Evolutionary conservation across 192 early-diverging fungal species (phyloP).

Genomic region (Geranomyces variabilis): DNA sequence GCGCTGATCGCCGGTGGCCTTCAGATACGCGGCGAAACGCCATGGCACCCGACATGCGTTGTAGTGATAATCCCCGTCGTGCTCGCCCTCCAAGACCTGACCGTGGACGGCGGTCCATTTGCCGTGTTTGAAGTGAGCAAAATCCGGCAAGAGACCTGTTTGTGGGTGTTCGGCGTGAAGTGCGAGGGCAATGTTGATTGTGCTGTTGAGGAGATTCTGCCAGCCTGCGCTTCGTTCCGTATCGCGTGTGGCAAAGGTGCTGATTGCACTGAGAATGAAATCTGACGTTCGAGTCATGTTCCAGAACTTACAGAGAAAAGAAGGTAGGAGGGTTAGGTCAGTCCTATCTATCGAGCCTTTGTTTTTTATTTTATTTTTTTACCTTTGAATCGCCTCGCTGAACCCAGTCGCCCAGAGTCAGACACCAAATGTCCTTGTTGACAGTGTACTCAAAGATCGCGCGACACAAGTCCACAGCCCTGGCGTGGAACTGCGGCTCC

Average conservation of each 20-base stretch:
- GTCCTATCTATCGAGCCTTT: too few relatives aligned
- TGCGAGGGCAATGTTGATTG: neutral
- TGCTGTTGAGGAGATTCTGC: neutral
- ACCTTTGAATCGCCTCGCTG: neutral
- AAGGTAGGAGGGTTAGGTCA: too few relatives aligned
- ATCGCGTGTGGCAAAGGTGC: neutral
- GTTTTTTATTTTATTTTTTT: too few relatives aligned
- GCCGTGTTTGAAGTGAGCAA: neutral
- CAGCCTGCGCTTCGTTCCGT: neutral
- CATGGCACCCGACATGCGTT: constrained; percentile 6
- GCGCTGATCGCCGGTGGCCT: neutral
- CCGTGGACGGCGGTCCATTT: constrained; percentile 8
- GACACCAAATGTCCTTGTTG: constrained; percentile 3
- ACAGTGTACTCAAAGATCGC: constrained; percentile 9
- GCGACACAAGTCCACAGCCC: constrained; percentile 10
- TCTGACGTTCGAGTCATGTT: constrained; percentile 17
- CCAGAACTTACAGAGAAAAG: neutral
- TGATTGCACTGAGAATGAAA: constrained; percentile 13
- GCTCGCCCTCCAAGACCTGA: constrained; percentile 10
- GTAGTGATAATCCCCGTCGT: constrained; percentile 25
- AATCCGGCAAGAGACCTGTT: constrained; percentile 11
- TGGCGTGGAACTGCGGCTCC: neutral
- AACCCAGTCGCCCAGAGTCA: constrained; percentile 21
- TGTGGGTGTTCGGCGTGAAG: neutral
- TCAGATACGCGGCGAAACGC: constrained; percentile 7